phyloP scores from a whole-genome alignment of 129 eudicot genomes.

The Rutidosis leptorrhynchoides region DNA sequence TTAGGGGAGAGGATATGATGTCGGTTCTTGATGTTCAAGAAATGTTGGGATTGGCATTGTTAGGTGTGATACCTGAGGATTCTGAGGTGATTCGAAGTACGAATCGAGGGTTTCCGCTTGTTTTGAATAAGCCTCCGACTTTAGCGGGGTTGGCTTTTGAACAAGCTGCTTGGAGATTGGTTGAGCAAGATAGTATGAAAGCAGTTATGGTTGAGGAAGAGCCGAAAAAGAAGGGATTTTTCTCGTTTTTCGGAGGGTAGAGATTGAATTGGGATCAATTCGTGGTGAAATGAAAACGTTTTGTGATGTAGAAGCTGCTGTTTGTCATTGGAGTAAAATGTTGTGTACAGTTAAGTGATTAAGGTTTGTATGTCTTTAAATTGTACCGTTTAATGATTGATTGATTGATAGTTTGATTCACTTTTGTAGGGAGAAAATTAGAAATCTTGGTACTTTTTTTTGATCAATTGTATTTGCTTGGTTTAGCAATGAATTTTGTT shows the following conservation, averaged over 20 bases:
- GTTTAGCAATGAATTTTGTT: slow-evolving; percentile 2
- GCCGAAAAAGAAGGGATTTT: slow-evolving; percentile 88
- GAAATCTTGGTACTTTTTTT: neutral
- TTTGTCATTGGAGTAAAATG: slow-evolving; percentile 20
- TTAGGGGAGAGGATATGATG: slow-evolving; percentile 98
- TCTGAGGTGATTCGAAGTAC: slow-evolving; percentile 93
- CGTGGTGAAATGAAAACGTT: slow-evolving; percentile 2
- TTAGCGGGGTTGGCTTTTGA: slow-evolving; percentile 96
- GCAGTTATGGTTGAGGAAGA: slow-evolving; percentile 97
- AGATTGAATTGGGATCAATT: slow-evolving; percentile 37
- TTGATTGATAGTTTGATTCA: slow-evolving; percentile 24
- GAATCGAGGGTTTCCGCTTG: slow-evolving; percentile 90
- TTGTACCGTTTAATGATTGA: slow-evolving; percentile 17
- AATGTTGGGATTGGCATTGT: slow-evolving; percentile 84
- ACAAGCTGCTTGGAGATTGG: slow-evolving; percentile 99
- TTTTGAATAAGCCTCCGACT: slow-evolving; percentile 88
- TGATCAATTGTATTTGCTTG: slow-evolving; percentile 27
- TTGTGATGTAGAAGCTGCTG: slow-evolving; percentile 7
- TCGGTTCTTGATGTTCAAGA: slow-evolving; percentile 96
- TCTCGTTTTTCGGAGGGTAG: slow-evolving; percentile 91
- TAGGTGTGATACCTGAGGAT: slow-evolving; percentile 98
- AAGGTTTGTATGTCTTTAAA: slow-evolving; percentile 23
- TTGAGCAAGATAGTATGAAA: slow-evolving; percentile 96
- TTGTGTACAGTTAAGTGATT: slow-evolving; percentile 44
- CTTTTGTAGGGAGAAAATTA: slow-evolving; percentile 21